Base-by-base conservation (phyloP, 1,139 yeast genomes). In the Scheffersomyces stambukii region DNA sequence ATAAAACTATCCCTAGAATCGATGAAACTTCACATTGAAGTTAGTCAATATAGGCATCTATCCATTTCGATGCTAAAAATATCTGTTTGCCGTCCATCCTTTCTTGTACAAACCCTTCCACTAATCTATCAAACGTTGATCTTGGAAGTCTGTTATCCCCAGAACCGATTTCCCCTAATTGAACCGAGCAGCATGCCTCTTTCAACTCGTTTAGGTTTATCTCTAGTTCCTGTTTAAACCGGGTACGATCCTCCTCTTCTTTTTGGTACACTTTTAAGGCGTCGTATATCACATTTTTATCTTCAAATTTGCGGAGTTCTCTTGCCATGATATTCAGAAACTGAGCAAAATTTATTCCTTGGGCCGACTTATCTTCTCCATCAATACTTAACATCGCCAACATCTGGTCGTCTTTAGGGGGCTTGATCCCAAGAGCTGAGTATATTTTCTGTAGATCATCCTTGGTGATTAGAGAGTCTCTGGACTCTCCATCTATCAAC, bases 401-500 rank as follows among this genome's bases (percentile, higher is more conserved):
- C 19, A 82, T 45, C 46, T 75, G 71, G 0, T 54, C 54, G 9
- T 65, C 59, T 8, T 54, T 35, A 2, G 77, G 75, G 4, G 57
- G 46, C 54, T 49, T 48, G 23, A 62, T 33, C 2, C 86, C 59
- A 60, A 68, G 29, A 57, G 77, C 46, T 16, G 70, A 61, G 42
- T 80, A 70, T 35, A 83, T 63, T 21, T 70, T 68, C 23, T 60
- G 59, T 38, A 89, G 49, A 50, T 89, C 96, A 2, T 60, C 60
- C 15, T 60, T 52, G 1, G 81, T 64, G 26, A 89, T 76, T 7
- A 57, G 48, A 2, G 91, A 86, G 44, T 86, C 91, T 21, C 84
- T 78, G 37, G 70, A 59, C 19, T 88, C 93, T 21, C 84, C 84
- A 48, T 89, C 97, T n/a, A 89, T 75, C 42, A 86, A 54, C 8